These are phyloP conservation scores for Neonothopanus nambi DNA, from an alignment of 1,284 basidiomycete species.

Conservation along the genomic window DNA sequence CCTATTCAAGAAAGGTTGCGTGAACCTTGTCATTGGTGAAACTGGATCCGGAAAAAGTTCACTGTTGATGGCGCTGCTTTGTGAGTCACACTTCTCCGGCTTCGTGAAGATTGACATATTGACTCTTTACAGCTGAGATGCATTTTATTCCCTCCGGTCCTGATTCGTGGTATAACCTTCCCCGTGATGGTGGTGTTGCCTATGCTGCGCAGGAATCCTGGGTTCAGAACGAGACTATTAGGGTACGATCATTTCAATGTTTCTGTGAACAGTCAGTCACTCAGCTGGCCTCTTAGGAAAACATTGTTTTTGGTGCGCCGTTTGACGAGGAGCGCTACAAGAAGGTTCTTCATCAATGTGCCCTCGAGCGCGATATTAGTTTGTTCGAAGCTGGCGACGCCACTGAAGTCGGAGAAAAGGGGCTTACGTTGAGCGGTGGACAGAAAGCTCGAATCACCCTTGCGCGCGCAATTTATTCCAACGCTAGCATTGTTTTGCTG, in stretches of 20 bases:
- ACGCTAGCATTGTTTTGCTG: slow-evolving; percentile 51
- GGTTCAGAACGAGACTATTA: too few species aligned
- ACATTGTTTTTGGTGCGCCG: slow-evolving; percentile 81
- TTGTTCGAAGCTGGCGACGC: slow-evolving; percentile 70
- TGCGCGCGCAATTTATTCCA: slow-evolving; percentile 60
- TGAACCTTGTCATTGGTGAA: slow-evolving; percentile 22
- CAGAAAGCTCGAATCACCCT: slow-evolving; percentile 62
- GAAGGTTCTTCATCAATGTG: slow-evolving; percentile 59
- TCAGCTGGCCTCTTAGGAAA: slow-evolving; percentile 53
- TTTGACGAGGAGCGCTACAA: slow-evolving; percentile 75
- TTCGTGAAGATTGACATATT: too few species aligned
- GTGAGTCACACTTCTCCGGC: slow-evolving; percentile 5
- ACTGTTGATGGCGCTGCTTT: slow-evolving; percentile 53
- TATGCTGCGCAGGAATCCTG: too few species aligned
- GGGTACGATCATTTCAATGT: too few species aligned
- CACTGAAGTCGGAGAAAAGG: slow-evolving; percentile 64
- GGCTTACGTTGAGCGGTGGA: slow-evolving; percentile 35
- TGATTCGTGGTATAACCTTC: too few species aligned
- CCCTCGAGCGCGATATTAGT: slow-evolving; percentile 50
- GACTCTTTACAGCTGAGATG: too few species aligned
- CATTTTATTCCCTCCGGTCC: too few species aligned
- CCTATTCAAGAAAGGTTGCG: slow-evolving; percentile 18
- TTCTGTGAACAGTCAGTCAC: too few species aligned
- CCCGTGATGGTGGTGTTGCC: too few species aligned
- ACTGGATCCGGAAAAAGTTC: slow-evolving; percentile 42